Conservation (phyloP, 805 yeast species). For the Metschnikowia matae region DNA sequence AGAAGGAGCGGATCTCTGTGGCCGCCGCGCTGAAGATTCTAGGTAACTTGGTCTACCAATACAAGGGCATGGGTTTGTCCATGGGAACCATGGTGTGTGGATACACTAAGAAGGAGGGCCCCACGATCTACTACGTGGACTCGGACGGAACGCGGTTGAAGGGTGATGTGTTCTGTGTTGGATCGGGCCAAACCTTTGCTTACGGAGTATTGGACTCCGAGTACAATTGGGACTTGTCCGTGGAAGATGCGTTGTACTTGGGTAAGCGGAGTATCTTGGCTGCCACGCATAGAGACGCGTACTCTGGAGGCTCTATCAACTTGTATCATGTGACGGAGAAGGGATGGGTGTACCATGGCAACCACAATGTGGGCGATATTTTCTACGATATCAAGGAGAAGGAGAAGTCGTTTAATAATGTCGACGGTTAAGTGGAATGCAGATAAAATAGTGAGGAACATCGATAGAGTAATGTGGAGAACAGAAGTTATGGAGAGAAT, state of each 20-base stretch:
- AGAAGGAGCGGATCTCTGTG: slow-evolving; percentile 90
- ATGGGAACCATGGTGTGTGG: slow-evolving; percentile 99
- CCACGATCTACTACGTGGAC: slow-evolving; percentile 92
- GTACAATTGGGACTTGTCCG: slow-evolving; percentile 84
- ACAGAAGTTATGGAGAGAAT: too few species aligned
- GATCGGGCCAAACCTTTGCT: slow-evolving; percentile 98
- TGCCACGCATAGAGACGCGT: slow-evolving; percentile 98
- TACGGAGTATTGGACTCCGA: slow-evolving; percentile 96
- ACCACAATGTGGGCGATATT: slow-evolving; percentile 83
- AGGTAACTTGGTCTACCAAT: slow-evolving; percentile 82
- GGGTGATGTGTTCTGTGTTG: slow-evolving; percentile 95
- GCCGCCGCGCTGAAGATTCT: slow-evolving; percentile 96
- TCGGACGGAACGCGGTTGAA: slow-evolving; percentile 94
- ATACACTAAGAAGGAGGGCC: slow-evolving; percentile 90
- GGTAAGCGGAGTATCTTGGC: slow-evolving; percentile 96
- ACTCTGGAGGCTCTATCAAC: slow-evolving; percentile 94
- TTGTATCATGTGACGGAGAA: slow-evolving; percentile 86
- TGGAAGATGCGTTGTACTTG: slow-evolving; percentile 88
- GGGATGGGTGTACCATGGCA: slow-evolving; percentile 97
- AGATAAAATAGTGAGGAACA: not conserved
- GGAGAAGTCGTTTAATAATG: slow-evolving; percentile 88
- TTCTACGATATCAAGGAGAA: slow-evolving; percentile 88
- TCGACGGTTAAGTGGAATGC: slow-evolving; percentile 36
- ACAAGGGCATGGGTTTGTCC: slow-evolving; percentile 96
- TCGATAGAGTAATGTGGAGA: too few species aligned